These are phyloP conservation scores for Lodderomyces metapsilosis DNA, from an alignment of 1,139 yeast species.

Conservation along the genomic window DNA sequence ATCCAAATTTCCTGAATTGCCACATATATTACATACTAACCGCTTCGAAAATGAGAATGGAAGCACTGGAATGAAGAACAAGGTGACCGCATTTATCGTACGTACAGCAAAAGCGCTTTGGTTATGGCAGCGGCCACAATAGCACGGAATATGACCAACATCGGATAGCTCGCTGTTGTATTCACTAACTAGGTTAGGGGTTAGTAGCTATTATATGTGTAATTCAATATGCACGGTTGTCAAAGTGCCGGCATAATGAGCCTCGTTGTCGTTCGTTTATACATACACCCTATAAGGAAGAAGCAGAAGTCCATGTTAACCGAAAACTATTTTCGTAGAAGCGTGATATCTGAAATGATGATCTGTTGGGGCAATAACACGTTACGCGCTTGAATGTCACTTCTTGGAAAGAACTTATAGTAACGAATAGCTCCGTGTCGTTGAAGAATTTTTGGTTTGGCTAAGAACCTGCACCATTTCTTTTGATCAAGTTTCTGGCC, in stretches of 20 bases:
- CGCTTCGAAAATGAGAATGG: conserved; percentile 42
- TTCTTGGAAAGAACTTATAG: too few relatives aligned
- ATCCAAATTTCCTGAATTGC: conserved; percentile 41
- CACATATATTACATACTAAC: conserved; percentile 44
- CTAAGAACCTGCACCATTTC: too few relatives aligned
- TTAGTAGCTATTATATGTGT: background rate
- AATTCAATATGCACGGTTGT: background rate
- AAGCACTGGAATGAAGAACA: conserved; percentile 45
- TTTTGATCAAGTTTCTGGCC: background rate
- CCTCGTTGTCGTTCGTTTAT: background rate
- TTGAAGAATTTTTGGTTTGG: too few relatives aligned
- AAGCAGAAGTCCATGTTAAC: conserved; percentile 28
- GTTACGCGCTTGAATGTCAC: background rate
- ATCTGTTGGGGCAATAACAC: background rate
- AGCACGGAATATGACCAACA: conserved; percentile 28
- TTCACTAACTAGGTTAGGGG: conserved; percentile 23
- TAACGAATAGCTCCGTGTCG: too few relatives aligned
- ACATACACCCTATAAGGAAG: conserved; percentile 33
- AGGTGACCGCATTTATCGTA: conserved; percentile 42
- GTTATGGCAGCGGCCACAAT: conserved; percentile 46
- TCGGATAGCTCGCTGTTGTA: conserved; percentile 29
- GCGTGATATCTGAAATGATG: background rate
- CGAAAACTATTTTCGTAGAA: background rate
- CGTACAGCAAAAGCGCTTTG: conserved; percentile 44
- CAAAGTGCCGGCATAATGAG: background rate